Percentiles rank a stretch among this genome's conserved stretches.
These are phyloP conservation scores for Straminergon stramineum DNA, from an alignment of 225 moss, liverwort and hornwort species.

Conservation along the genomic window DNA sequence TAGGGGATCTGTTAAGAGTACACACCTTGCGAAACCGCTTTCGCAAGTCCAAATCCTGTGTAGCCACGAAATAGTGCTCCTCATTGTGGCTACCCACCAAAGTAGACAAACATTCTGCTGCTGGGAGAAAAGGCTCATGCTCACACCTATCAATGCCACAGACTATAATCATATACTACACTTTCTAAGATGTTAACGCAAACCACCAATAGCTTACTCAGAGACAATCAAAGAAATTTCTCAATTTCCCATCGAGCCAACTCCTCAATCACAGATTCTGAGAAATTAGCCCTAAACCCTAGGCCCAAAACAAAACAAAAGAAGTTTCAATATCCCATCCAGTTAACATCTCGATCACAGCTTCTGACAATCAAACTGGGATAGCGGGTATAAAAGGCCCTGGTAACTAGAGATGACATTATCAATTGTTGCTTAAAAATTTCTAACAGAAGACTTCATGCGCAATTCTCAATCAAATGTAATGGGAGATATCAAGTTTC, in stretches of 20 bases:
- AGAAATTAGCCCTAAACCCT: background rate
- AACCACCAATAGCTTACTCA: background rate
- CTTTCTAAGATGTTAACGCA: background rate
- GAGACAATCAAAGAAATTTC: background rate
- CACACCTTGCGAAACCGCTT: slow-evolving; percentile 70
- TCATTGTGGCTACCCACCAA: slow-evolving; percentile 64
- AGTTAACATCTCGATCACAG: background rate
- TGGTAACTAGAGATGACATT: background rate
- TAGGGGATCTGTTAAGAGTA: background rate
- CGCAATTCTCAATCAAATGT: background rate
- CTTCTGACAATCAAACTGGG: background rate
- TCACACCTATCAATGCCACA: slow-evolving; percentile 53
- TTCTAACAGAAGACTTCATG: background rate
- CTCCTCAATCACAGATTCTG: background rate
- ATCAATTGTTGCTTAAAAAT: background rate
- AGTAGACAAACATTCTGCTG: slow-evolving; percentile 59
- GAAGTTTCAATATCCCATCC: background rate
- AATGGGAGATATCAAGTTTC: background rate
- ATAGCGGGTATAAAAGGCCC: background rate
- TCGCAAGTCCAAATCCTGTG: slow-evolving; percentile 80
- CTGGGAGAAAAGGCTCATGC: slow-evolving; percentile 68
- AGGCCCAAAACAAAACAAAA: background rate
- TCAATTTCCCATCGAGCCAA: background rate
- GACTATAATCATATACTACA: background rate
- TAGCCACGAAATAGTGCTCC: slow-evolving; percentile 85